Evolutionary conservation across 1,284 basidiomycete species (phyloP).

Genomic region (Marasmius tenuissimus): DNA sequence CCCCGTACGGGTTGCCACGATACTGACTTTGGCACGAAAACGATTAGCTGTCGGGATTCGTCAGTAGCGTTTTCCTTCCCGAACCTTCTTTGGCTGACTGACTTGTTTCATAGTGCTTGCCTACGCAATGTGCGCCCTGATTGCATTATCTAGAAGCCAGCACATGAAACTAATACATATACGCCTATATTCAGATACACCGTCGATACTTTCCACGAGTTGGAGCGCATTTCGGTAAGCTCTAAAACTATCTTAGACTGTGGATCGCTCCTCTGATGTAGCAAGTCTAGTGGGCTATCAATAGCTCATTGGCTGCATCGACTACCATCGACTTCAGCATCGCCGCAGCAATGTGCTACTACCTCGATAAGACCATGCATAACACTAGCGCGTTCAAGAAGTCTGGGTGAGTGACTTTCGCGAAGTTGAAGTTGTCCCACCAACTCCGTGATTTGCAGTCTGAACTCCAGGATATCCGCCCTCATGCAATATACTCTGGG

Average conservation of each 20-base stretch:
- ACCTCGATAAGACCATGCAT: constrained; percentile 42
- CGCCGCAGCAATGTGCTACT: constrained; percentile 27
- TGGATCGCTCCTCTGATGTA: neutral
- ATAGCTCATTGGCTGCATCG: neutral
- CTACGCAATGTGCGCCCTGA: constrained; percentile 21
- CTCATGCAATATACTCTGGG: constrained; percentile 37
- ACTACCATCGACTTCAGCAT: neutral
- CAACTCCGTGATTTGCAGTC: constrained; percentile 4
- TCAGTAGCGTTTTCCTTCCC: constrained; percentile 13
- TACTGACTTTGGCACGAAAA: constrained; percentile 2
- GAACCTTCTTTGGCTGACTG: neutral
- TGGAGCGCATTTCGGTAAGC: neutral
- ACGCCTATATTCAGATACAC: neutral
- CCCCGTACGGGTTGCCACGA: neutral
- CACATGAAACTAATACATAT: neutral
- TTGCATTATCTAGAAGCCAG: neutral
- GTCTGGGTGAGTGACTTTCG: constrained; percentile 14
- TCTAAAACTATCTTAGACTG: neutral
- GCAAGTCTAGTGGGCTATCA: neutral
- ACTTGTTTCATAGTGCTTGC: neutral
- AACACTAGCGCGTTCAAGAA: constrained; percentile 3
- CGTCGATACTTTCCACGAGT: neutral
- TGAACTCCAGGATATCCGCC: constrained; percentile 40
- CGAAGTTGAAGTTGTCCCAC: neutral
- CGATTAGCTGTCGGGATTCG: constrained; percentile 26